Evolutionary conservation across 345 rosid genomes (phyloP).

Genomic region (Eucalyptus cloeziana): DNA sequence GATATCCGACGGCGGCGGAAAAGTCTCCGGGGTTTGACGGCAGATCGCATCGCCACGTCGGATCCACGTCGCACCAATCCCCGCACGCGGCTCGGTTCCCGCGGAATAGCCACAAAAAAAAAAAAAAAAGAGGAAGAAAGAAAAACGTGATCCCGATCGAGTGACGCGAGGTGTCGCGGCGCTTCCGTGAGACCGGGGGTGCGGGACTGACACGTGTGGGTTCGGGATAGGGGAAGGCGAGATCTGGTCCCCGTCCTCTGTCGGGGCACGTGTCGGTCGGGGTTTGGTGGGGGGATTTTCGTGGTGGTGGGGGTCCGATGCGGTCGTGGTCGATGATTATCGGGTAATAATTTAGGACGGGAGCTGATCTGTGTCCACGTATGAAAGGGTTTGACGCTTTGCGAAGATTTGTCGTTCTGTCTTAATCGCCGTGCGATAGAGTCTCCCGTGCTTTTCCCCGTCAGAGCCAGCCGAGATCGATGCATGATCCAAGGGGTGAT

Average conservation of each 20-base stretch:
- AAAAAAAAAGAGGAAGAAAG: no score
- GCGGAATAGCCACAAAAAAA: not conserved
- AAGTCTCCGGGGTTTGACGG: not conserved
- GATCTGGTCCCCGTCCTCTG: not conserved
- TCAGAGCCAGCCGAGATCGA: not conserved
- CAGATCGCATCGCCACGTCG: conserved; percentile 18
- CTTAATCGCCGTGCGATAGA: not conserved
- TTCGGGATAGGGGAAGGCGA: accelerated
- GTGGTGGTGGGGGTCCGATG: not conserved
- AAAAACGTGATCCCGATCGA: no score
- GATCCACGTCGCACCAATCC: conserved; percentile 9
- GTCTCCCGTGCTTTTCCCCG: not conserved
- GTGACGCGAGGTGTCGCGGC: not conserved
- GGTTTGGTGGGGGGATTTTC: not conserved
- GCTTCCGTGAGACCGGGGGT: not conserved
- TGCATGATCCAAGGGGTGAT: not conserved
- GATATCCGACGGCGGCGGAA: not conserved
- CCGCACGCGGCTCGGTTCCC: not conserved
- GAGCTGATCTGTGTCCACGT: conserved; percentile 23
- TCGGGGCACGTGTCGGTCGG: not conserved
- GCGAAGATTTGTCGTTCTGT: not conserved
- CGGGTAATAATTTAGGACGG: not conserved
- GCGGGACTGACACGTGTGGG: not conserved
- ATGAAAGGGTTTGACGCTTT: not conserved
- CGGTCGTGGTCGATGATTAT: not conserved